These are phyloP conservation scores for Ophiocordyceps robertsii DNA, from an alignment of 2,329 filamentous ascomycete genomes.

Conservation along the genomic window DNA sequence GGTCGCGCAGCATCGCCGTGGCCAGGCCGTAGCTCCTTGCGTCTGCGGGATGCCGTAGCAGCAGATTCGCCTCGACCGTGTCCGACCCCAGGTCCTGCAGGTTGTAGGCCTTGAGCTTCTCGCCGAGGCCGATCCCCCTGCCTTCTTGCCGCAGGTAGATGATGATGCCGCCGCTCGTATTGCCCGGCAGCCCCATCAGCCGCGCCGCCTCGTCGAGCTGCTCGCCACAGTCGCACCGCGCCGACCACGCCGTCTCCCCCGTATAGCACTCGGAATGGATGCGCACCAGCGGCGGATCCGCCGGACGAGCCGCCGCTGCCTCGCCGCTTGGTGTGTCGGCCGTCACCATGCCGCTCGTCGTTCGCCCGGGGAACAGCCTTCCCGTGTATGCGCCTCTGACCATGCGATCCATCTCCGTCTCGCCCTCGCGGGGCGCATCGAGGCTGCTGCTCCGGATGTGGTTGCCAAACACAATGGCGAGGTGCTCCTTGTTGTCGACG, in stretches of 20 bases:
- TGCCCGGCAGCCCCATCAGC: conserved; percentile 65
- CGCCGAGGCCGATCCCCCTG: conserved; percentile 82
- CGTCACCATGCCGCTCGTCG: conserved; percentile 50
- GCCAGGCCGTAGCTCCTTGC: conserved; percentile 92
- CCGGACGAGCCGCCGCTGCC: neutral
- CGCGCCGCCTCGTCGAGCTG: conserved; percentile 93
- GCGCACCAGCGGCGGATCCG: conserved; percentile 56
- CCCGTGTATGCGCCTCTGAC: conserved; percentile 88
- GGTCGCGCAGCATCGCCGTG: conserved; percentile 81
- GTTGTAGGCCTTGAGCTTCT: conserved; percentile 97
- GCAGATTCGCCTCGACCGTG: conserved; percentile 88
- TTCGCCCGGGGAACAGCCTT: conserved; percentile 72
- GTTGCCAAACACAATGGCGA: conserved; percentile 92
- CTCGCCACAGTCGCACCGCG: conserved; percentile 93
- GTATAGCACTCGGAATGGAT: conserved; percentile 99
- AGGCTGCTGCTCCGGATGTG: conserved; percentile 63
- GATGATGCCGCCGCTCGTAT: conserved; percentile 67
- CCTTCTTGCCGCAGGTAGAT: conserved; percentile 94
- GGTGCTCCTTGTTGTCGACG: conserved; percentile 86
- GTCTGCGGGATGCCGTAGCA: conserved; percentile 86
- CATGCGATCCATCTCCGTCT: conserved; percentile 84
- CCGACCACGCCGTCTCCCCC: conserved; percentile 96
- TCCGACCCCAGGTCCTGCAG: conserved; percentile 94
- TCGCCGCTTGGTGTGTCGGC: conserved; percentile 4
- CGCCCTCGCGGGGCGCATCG: conserved; percentile 57